phyloP scores from a whole-genome alignment of 202 grass and related monocot species.

The Zizania palustris region DNA sequence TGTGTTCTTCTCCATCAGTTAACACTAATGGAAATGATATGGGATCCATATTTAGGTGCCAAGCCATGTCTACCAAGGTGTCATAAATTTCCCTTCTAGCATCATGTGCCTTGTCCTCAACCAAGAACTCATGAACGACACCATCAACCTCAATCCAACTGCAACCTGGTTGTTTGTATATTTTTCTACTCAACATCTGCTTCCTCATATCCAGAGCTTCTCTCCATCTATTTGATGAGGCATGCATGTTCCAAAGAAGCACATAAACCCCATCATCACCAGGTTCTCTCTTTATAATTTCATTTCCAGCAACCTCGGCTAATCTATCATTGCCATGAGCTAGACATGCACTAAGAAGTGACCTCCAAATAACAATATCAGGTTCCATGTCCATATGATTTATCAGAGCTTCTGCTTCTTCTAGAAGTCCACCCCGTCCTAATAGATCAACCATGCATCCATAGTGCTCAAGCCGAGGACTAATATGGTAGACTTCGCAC shows the following conservation, averaged over 20 bases:
- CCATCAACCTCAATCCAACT: constrained; percentile 86
- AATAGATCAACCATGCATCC: constrained; percentile 83
- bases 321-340: constrained; percentile 57
- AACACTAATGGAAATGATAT: constrained; percentile 7
- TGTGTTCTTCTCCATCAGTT: constrained; percentile 38
- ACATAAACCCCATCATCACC: constrained; percentile 74
- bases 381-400: constrained; percentile 64
- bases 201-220: constrained; percentile 66
- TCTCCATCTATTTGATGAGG: constrained; percentile 67
- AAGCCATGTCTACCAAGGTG: constrained; percentile 50
- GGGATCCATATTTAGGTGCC: constrained; percentile 51
- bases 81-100: constrained; percentile 64
- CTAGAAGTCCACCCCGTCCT: constrained; percentile 60
- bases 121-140: constrained; percentile 67
- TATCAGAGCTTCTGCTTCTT: constrained; percentile 67
- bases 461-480: constrained; percentile 66
- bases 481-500: constrained; percentile 45
- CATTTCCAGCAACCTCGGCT: constrained; percentile 73
- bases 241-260: constrained; percentile 76
- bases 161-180: constrained; percentile 65
- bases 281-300: constrained; percentile 65
- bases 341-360: constrained; percentile 67
- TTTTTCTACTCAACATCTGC: constrained; percentile 57
- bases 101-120: constrained; percentile 60
- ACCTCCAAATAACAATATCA: constrained; percentile 78